Evolutionary conservation across 371 early-diverging fungal genomes (phyloP).

Genomic region (Mucor velutinosus): DNA sequence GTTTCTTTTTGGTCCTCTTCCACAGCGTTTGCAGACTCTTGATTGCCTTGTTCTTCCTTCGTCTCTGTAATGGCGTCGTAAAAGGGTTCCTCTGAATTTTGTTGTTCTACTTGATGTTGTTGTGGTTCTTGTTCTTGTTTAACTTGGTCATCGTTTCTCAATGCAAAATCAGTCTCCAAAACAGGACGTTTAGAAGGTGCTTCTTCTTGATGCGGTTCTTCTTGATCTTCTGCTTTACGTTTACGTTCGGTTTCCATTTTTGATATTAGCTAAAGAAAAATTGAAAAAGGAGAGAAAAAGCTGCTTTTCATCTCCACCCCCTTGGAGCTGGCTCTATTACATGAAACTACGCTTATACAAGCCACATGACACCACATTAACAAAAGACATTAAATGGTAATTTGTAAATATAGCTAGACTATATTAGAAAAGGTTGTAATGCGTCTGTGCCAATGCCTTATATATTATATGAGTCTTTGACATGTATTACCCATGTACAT

Average conservation of each 20-base stretch:
- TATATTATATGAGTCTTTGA: no score
- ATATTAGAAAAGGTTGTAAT: no score
- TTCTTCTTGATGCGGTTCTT: not conserved
- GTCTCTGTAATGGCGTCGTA: not conserved
- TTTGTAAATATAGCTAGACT: no score
- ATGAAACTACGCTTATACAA: not conserved
- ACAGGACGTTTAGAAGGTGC: constrained; percentile 4
- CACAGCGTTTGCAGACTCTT: not conserved
- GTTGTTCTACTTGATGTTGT: not conserved
- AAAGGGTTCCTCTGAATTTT: not conserved
- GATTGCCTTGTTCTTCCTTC: not conserved
- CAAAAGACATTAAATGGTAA: no score
- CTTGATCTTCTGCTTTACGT: constrained; percentile 17
- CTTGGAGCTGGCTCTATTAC: not conserved
- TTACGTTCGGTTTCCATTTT: constrained; percentile 10
- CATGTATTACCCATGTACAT: no score
- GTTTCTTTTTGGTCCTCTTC: not conserved
- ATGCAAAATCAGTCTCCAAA: not conserved
- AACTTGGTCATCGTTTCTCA: not conserved
- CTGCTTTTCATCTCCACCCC: not conserved
- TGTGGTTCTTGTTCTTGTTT: not conserved
- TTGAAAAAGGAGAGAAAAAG: not conserved
- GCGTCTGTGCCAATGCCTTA: no score
- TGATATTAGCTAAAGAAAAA: not conserved
- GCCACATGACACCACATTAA: not conserved